A percentile compares a stretch with the other conserved stretches of the same genome.
These are phyloP conservation scores for Xylaria arbuscula DNA, from an alignment of 2,329 filamentous ascomycete species.

Conservation along the genomic window DNA sequence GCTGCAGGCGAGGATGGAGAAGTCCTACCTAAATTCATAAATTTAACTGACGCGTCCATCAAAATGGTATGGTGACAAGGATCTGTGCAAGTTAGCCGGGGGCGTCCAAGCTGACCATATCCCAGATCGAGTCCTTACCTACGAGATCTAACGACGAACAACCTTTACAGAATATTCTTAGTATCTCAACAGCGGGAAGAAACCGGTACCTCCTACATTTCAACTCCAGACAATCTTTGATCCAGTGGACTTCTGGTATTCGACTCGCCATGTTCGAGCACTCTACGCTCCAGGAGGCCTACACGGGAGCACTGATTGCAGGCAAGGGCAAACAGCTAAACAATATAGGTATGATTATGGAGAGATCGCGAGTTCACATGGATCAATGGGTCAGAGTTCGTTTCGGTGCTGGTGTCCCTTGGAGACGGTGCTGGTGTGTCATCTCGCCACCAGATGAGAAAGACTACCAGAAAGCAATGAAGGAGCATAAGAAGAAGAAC, in stretches of 20 bases:
- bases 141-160: conserved; percentile 81
- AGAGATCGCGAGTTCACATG: conserved; percentile 77
- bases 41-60: conserved; percentile 95
- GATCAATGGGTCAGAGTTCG: conserved; percentile 96
- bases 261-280: conserved; percentile 95
- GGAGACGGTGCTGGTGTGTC: conserved; percentile 97
- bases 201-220: conserved; percentile 97
- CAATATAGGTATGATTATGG: conserved; percentile 90
- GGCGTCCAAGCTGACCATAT: conserved; percentile 27
- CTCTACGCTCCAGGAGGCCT: conserved; percentile 91
- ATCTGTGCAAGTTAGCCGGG: not conserved
- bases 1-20: conserved; percentile 85
- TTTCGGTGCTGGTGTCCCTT: conserved; percentile 95
- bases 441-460: conserved; percentile 94
- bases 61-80: conserved; percentile 78
- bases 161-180: conserved; percentile 92
- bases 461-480: conserved; percentile 84
- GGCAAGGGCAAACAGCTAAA: conserved; percentile 91
- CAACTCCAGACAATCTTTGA: conserved; percentile 90
- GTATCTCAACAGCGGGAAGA: conserved; percentile 92
- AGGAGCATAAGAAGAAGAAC: conserved; percentile 82
- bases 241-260: conserved; percentile 96
- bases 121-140: conserved; percentile 86
- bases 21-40: conserved; percentile 92
- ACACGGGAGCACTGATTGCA: conserved; percentile 94